Conservation (phyloP, 2,329 filamentous ascomycete genomes). For the Apiospora saccharicola region DNA sequence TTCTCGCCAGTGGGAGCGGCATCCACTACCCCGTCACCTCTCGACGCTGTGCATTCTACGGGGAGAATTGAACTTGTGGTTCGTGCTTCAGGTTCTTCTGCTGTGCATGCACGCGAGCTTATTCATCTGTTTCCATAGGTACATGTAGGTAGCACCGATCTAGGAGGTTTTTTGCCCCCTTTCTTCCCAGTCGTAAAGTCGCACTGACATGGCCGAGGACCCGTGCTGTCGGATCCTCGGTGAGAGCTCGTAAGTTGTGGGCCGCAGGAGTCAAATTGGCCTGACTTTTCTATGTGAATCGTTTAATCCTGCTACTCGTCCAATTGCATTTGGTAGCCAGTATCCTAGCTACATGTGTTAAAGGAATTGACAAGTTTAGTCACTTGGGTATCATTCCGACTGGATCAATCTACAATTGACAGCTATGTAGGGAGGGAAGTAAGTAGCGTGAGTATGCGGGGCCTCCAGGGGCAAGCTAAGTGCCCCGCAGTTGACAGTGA, state of each 20-base stretch:
- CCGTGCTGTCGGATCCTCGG: conserved; percentile 16
- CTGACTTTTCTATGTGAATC: not conserved
- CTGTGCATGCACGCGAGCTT: not conserved
- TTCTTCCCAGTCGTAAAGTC: not conserved
- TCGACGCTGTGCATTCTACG: not conserved
- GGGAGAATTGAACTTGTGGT: not conserved
- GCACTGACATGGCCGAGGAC: conserved; percentile 11
- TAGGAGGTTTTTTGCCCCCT: not conserved
- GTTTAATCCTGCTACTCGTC: not conserved
- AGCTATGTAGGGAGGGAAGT: not conserved
- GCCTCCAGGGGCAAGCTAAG: not conserved
- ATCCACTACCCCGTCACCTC: not conserved
- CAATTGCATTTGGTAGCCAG: not conserved
- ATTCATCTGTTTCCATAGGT: not conserved
- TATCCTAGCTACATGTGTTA: conserved; percentile 4
- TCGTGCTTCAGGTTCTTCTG: not conserved
- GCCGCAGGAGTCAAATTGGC: not conserved
- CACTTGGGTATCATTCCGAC: conserved; percentile 1
- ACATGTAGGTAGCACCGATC: not conserved
- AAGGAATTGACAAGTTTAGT: not conserved
- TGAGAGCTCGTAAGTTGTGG: not conserved
- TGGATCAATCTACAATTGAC: not conserved
- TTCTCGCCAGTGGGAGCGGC: not conserved
- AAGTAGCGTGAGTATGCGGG: conserved; percentile 2
- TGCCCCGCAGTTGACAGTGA: not conserved